Conservation (phyloP, 2,329 filamentous ascomycete genomes). For the Dryadomyces sulphureus region DNA sequence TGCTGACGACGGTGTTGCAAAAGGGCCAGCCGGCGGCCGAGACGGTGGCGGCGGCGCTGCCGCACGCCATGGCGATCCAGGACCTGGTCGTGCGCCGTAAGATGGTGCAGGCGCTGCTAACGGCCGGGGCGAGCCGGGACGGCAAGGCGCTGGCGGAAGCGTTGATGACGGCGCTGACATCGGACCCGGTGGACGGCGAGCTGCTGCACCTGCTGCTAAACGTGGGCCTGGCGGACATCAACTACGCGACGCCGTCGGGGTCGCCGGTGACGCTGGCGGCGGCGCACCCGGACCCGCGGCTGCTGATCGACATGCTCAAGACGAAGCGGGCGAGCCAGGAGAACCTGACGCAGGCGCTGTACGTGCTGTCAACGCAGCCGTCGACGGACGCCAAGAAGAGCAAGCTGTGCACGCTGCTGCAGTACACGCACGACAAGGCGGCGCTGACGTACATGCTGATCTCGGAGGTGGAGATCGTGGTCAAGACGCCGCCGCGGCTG, state of each 20-base stretch:
- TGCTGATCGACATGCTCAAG: conserved; percentile 31
- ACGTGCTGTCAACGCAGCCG: conserved; percentile 26
- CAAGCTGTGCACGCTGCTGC: conserved; percentile 34
- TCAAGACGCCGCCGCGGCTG: conserved; percentile 21
- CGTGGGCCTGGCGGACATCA: conserved; percentile 37
- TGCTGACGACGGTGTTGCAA: conserved; percentile 29
- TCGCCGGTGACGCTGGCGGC: conserved; percentile 26
- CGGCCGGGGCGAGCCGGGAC: conserved; percentile 22
- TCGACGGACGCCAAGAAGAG: conserved; percentile 29
- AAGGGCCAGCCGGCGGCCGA: conserved; percentile 31
- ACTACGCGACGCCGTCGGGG: conserved; percentile 24
- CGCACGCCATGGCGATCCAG: conserved; percentile 28
- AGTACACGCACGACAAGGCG: conserved; percentile 25
- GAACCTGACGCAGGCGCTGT: conserved; percentile 28
- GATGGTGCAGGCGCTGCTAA: conserved; percentile 31
- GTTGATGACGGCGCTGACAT: conserved; percentile 25
- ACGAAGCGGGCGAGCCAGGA: conserved; percentile 28
- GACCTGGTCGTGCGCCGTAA: conserved; percentile 28
- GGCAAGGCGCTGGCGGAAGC: conserved; percentile 26
- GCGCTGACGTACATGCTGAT: conserved; percentile 30
- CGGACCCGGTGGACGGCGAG: conserved; percentile 32
- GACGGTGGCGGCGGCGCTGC: conserved; percentile 28
- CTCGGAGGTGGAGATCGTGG: conserved; percentile 32
- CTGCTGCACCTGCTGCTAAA: conserved; percentile 33
- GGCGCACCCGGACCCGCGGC: conserved; percentile 27